phyloP scores from a whole-genome alignment of 2,329 filamentous ascomycete genomes.

The Trichoderma cornu-damae region DNA sequence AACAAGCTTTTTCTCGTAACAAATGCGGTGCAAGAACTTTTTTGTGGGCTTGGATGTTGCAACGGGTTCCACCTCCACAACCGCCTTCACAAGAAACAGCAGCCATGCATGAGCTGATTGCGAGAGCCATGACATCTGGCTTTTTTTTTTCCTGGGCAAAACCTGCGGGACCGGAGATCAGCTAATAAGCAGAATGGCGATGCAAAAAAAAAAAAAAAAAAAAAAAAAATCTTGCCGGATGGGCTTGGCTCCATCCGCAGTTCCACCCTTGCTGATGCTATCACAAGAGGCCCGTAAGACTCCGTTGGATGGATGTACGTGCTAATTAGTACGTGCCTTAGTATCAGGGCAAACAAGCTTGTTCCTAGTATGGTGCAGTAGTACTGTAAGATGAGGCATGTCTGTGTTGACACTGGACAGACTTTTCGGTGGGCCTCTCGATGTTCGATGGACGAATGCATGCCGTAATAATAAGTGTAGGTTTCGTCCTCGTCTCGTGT shows the following conservation, averaged over 20 bases:
- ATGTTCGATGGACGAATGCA: constrained; percentile 11
- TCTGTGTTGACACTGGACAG: background rate
- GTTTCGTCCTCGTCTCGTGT: too few relatives aligned
- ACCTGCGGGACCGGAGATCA: too few relatives aligned
- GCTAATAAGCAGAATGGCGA: background rate
- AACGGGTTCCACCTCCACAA: constrained; percentile 14
- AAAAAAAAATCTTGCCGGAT: background rate
- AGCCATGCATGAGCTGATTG: constrained; percentile 11
- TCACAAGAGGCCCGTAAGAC: background rate
- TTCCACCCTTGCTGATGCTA: background rate
- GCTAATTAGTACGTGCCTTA: too few relatives aligned
- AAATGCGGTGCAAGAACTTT: background rate
- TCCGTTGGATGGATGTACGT: too few relatives aligned
- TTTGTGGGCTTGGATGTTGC: background rate
- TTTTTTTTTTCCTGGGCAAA: too few relatives aligned
- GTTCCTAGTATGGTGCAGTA: too few relatives aligned
- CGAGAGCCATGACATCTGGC: constrained; percentile 7
- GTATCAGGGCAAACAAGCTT: too few relatives aligned
- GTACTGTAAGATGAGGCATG: constrained; percentile 6
- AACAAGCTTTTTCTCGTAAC: constrained; percentile 19
- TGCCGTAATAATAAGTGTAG: too few relatives aligned
- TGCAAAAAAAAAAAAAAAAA: too few relatives aligned
- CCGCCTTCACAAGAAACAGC: background rate
- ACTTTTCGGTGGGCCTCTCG: constrained; percentile 5
- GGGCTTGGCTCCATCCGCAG: constrained; percentile 4